Evolutionary conservation across 176 grass and related monocot species (phyloP), one percentile per base, ranked within the genome.

Genomic region (Thalia dealbata): DNA sequence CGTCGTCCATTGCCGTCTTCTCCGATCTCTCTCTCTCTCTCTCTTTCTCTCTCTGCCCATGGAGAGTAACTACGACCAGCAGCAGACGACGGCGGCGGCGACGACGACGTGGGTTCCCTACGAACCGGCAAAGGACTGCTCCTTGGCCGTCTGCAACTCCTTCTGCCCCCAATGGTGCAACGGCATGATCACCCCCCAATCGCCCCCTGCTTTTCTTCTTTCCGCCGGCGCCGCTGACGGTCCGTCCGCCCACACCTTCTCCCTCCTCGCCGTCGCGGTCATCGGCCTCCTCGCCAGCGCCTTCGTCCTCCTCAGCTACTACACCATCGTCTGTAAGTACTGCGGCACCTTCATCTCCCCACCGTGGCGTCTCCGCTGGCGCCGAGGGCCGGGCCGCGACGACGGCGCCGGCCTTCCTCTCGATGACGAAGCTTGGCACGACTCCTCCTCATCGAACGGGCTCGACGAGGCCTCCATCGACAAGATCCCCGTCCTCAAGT

Each of bases 401-500:
- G 46, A 51, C 46, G 44, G 19, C 69, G 19, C 10, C 23, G 69
- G 51, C n/a, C 45, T 52, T 11, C 10, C 52, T 3, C 35, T 51
- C 50, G 50, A 35, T 19, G 27, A 73, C 24, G 69, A 50, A 23
- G 24, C 50, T n/a, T 35, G 48, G 50, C 24, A 56, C 1, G 6
- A n/a, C 50, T 73, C 50, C 50, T 48, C 70, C 8, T n/a, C 45
- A 8, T 48, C 70, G 48, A 35, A 22, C 27, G 50, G 51, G 51
- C 50, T 73, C 71, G 27, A 88, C 43, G 81, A 90, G 74, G 79
- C 87, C 6, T 69, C 92, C 61, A 97, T 97, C 85, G 74, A 74
- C 75, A 90, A 86, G 83, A 92, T 97, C 75, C 72, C 81, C 48
- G 78, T 97, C 32, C 92, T 81, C 89, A 92, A 86, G 81, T 92